Percentiles rank a stretch among this genome's conserved stretches.
Conservation (phyloP, 148 eudicot species). For the Pouteria glomerata region DNA sequence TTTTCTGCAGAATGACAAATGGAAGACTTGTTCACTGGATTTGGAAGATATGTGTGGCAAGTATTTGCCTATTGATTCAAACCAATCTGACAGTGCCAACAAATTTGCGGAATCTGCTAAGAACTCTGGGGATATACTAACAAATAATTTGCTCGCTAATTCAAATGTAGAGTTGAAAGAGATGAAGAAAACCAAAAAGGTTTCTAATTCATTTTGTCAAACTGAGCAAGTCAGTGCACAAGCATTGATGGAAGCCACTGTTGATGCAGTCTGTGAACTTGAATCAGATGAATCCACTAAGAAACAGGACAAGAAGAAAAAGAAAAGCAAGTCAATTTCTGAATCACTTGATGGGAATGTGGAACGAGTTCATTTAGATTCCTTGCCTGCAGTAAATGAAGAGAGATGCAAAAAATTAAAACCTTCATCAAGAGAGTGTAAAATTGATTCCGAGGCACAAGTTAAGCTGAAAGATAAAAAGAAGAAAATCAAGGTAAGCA, state of each 20-base stretch:
- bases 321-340: conserved; percentile 27
- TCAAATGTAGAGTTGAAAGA: conserved; percentile 25
- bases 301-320: conserved; percentile 51
- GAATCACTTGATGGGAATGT: conserved; percentile 19
- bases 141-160: conserved; percentile 16
- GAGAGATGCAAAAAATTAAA: neutral
- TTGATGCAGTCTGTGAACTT: conserved; percentile 7
- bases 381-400: conserved; percentile 4
- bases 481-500: conserved; percentile 34
- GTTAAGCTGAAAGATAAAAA: conserved; percentile 43
- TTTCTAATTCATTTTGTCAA: conserved; percentile 16
- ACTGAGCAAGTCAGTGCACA: conserved; percentile 7
- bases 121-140: conserved; percentile 9
- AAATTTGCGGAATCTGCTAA: conserved; percentile 13
- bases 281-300: conserved; percentile 13
- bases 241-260: conserved; percentile 9
- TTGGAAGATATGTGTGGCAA: conserved; percentile 51
- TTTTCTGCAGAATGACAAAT: conserved; percentile 44
- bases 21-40: conserved; percentile 37
- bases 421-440: neutral
- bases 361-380: conserved; percentile 9
- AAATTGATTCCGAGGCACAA: conserved; percentile 1
- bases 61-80: neutral
- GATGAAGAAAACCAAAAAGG: conserved; percentile 29
- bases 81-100: neutral